Percentiles rank a stretch among this genome's conserved stretches.
Evolutionary conservation across 176 grass and related monocot species (phyloP).

Genomic region (Cocos nucifera): DNA sequence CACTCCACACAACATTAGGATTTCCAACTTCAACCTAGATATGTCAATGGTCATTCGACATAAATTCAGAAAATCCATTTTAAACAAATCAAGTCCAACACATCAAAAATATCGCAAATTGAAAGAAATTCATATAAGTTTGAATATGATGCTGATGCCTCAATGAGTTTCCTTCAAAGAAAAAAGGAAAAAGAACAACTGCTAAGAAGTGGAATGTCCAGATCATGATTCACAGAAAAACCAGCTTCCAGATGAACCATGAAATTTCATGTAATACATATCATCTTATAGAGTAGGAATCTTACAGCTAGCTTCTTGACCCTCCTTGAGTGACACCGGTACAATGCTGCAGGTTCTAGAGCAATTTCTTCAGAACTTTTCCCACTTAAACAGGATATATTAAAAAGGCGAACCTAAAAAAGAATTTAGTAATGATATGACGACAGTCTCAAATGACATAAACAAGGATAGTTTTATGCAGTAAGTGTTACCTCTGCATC

Average conservation of each 20-base stretch:
- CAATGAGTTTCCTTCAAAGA: too few relatives aligned
- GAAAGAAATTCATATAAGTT: too few relatives aligned
- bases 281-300: constrained; percentile 11
- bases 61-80: not conserved
- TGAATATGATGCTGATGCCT: too few relatives aligned
- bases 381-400: constrained; percentile 62
- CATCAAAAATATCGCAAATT: too few relatives aligned
- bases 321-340: constrained; percentile 84
- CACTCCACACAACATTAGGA: constrained; percentile 90
- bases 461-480: not conserved
- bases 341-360: constrained; percentile 58
- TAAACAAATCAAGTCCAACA: too few relatives aligned
- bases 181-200: too few relatives aligned
- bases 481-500: constrained; percentile 58
- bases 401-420: constrained; percentile 88
- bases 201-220: too few relatives aligned
- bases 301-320: constrained; percentile 97
- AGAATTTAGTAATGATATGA: constrained; percentile 20
- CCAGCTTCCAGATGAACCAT: too few relatives aligned
- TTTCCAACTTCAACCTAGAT: constrained; percentile 80
- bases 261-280: constrained; percentile 12
- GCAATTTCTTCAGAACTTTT: constrained; percentile 57
- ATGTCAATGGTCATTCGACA: not conserved
- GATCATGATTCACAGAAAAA: too few relatives aligned
- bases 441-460: constrained; percentile 1